These are phyloP conservation scores for Lasiosphaeria hispida DNA, from an alignment of 495 filamentous ascomycete species.

Conservation along the genomic window DNA sequence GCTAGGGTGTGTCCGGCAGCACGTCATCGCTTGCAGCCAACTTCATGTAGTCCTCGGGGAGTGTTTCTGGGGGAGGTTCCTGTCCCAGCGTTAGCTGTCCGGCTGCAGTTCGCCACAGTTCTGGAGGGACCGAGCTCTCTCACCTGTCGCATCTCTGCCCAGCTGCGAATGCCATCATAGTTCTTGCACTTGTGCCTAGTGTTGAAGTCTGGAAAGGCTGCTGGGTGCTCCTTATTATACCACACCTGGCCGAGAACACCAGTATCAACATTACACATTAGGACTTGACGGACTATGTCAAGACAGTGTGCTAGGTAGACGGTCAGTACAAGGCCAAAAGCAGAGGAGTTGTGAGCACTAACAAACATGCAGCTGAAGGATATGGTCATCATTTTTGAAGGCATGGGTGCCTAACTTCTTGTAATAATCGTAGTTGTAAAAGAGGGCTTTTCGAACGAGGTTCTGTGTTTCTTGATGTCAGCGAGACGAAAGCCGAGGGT, in stretches of 20 bases:
- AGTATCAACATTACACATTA: slow-evolving; percentile 56
- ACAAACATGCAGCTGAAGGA: slow-evolving; percentile 50
- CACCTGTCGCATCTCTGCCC: slow-evolving; percentile 49
- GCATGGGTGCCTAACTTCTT: slow-evolving; percentile 42
- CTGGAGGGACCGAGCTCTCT: not conserved
- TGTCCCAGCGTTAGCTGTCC: not conserved
- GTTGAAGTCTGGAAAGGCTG: slow-evolving; percentile 55
- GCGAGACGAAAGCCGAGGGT: not conserved
- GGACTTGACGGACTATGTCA: slow-evolving; percentile 53
- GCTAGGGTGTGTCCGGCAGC: not conserved
- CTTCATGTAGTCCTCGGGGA: slow-evolving; percentile 12
- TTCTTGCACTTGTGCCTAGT: slow-evolving; percentile 55
- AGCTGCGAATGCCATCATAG: slow-evolving; percentile 50
- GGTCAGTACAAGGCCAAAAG: not conserved
- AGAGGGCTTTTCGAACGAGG: slow-evolving; percentile 52
- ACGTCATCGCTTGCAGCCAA: not conserved
- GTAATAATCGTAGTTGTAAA: slow-evolving; percentile 60
- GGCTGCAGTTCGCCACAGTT: not conserved
- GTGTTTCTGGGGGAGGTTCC: slow-evolving; percentile 3
- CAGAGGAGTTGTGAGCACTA: not conserved
- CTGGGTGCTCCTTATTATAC: slow-evolving; percentile 39
- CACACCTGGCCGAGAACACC: slow-evolving; percentile 55
- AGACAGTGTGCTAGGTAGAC: slow-evolving; percentile 45
- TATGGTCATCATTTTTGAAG: slow-evolving; percentile 49
- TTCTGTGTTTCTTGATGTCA: slow-evolving; percentile 30